A percentile compares a stretch with the other conserved stretches of the same genome.
Evolutionary conservation across 331 rosid genomes (phyloP).

Genomic region (Prunus yedoensis): DNA sequence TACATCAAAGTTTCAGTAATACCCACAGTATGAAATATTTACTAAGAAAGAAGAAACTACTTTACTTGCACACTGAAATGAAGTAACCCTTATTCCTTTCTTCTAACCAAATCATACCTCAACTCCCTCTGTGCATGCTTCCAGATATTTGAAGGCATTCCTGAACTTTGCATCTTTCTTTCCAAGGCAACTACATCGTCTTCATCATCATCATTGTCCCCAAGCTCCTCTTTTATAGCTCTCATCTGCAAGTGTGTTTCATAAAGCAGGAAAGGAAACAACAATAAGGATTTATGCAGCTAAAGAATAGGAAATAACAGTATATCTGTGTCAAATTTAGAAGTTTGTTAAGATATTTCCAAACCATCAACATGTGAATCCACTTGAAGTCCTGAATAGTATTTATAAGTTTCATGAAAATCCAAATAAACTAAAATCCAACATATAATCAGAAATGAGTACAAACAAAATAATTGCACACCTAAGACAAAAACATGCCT

Average conservation of each 20-base stretch:
- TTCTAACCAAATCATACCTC: slow-evolving; percentile 52
- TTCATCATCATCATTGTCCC: slow-evolving; percentile 94
- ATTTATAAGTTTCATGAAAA: background rate
- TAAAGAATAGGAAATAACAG: background rate
- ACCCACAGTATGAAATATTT: slow-evolving; percentile 7
- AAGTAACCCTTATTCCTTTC: slow-evolving; percentile 6
- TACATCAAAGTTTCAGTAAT: background rate
- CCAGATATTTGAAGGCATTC: slow-evolving; percentile 95
- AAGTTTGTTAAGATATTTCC: background rate
- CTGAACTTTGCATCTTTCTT: slow-evolving; percentile 95
- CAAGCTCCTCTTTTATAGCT: slow-evolving; percentile 98
- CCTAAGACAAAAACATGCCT: background rate
- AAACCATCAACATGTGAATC: background rate
- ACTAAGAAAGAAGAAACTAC: background rate
- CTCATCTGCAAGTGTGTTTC: slow-evolving; percentile 65
- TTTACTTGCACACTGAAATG: background rate
- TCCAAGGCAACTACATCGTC: slow-evolving; percentile 87
- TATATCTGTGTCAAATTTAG: background rate
- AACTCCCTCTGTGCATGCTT: slow-evolving; percentile 92
- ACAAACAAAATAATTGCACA: background rate
- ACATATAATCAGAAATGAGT: background rate
- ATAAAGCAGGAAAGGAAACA: slow-evolving; percentile 12
- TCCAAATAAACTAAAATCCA: background rate
- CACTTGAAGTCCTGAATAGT: background rate
- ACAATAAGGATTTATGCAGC: background rate